Percentiles rank a stretch among this genome's conserved stretches.
Conservation (phyloP, 2,329 filamentous ascomycete genomes). For the Colletotrichum navitas region DNA sequence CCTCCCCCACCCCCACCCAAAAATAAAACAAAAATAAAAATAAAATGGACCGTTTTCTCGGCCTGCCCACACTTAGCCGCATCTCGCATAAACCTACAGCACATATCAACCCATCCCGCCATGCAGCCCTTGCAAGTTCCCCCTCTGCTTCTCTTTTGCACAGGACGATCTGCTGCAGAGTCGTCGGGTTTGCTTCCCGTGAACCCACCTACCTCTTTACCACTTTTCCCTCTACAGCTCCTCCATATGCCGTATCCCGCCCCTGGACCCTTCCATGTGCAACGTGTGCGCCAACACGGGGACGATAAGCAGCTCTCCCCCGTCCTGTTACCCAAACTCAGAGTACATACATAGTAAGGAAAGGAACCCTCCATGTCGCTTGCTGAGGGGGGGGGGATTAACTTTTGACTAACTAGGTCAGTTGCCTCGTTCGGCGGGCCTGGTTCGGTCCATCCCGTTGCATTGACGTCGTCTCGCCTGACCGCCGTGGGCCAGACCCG, state of each 20-base stretch:
- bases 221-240: no score
- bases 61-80: conserved; percentile 10
- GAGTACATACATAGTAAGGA: no score
- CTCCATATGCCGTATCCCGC: no score
- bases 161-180: not conserved
- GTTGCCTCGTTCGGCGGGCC: not conserved
- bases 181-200: not conserved
- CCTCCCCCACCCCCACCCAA: no score
- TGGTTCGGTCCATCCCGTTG: not conserved
- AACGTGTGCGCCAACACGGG: no score
- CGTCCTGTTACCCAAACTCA: no score
- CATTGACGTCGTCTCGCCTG: not conserved
- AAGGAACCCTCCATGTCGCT: no score
- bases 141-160: not conserved
- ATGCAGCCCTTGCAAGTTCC: not conserved
- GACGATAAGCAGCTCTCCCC: no score
- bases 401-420: not conserved
- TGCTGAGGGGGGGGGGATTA: no score
- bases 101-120: not conserved
- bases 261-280: no score
- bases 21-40: no score
- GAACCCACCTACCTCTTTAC: no score
- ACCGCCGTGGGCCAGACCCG: not conserved
- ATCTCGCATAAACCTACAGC: not conserved
- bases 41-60: not conserved